Evolutionary conservation across 108 stramenopile genomes (phyloP), one percentile per base, ranked within the genome.

Genomic region (Stephanodiscus minutulus): DNA sequence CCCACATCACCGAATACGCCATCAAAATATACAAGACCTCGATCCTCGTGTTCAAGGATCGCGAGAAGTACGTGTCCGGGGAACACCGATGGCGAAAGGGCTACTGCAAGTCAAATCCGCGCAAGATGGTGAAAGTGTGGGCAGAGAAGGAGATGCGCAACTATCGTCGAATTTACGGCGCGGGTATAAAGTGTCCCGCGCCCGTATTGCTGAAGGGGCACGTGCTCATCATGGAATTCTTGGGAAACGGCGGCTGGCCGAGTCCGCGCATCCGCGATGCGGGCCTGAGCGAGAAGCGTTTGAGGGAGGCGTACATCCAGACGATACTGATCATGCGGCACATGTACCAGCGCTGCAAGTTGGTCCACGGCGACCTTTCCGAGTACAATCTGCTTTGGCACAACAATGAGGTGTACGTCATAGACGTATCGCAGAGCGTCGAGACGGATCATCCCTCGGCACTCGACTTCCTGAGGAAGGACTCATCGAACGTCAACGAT

Each of bases 81-180:
- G 99, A 99, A 88, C 94, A 96, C 81, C 87, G 99, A 49, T 99
- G 96, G 91, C 72, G 97, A n/a, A 85, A 94, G 48, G 99, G 99
- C 8, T 99, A 98, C 76, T 96, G 96, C 68, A 91, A 91, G 82
- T 89, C 88, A 57, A 99, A 99, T 82, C 99, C 99, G 5, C 89
- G 99, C 27, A 99, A 99, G 80, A 99, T 99, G 99, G 99, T 99
- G 69, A 97, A 98, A 70, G 87, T 97, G 12, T 98, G 99, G 98
- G 99, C 99, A 5, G 99, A 98, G 83, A 98, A 98, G 82, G 98
- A 99, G 83, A 88, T 98, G 88, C 87, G 98, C 4, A 99, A 99
- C 63, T 96, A 97, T 55, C 87, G 91, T 29, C 88, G 98, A 0
- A 87, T 98, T 28, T 82, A 88, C 49, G 71, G 76, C 11, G 92